Conservation (phyloP, 768 basidiomycete genomes). For the Hericium erinaceus region DNA sequence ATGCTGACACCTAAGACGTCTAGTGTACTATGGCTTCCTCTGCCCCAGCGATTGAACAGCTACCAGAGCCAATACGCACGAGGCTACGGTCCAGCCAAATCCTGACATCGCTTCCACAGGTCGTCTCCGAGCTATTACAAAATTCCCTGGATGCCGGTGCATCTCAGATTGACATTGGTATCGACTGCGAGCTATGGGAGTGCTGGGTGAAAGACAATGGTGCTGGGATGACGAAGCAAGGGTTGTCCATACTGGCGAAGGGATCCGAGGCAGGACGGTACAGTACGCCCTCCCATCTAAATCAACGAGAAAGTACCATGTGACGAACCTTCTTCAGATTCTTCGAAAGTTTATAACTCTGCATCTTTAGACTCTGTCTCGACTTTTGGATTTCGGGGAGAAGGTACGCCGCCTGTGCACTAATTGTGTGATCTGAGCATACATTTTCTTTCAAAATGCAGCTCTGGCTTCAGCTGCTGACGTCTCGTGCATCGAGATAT, state of each 20-base stretch:
- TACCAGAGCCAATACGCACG: constrained; percentile 55
- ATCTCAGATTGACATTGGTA: constrained; percentile 53
- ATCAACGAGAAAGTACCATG: not conserved
- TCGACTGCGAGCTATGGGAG: constrained; percentile 71
- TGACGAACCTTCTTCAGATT: constrained; percentile 34
- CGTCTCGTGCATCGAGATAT: constrained; percentile 72
- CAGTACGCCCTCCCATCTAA: constrained; percentile 36
- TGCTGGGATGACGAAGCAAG: constrained; percentile 55
- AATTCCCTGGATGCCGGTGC: constrained; percentile 84
- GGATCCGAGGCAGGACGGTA: constrained; percentile 52
- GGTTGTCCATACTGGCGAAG: constrained; percentile 44
- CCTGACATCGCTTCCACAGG: constrained; percentile 69
- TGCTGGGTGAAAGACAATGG: constrained; percentile 88
- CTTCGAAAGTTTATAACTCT: constrained; percentile 58
- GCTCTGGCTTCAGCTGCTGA: constrained; percentile 81
- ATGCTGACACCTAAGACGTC: too few species aligned
- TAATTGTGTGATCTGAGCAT: not conserved
- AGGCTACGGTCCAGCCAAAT: constrained; percentile 78
- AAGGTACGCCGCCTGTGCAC: constrained; percentile 48
- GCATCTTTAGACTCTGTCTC: constrained; percentile 40
- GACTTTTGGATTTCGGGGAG: constrained; percentile 89
- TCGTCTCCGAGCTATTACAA: constrained; percentile 81
- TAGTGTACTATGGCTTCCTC: too few species aligned
- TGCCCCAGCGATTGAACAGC: constrained; percentile 13
- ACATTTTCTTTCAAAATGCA: constrained; percentile 19